A percentile compares a stretch with the other conserved stretches of the same genome.
Conservation (phyloP, 2,329 filamentous ascomycete species). For the Monosporascus sp. region DNA sequence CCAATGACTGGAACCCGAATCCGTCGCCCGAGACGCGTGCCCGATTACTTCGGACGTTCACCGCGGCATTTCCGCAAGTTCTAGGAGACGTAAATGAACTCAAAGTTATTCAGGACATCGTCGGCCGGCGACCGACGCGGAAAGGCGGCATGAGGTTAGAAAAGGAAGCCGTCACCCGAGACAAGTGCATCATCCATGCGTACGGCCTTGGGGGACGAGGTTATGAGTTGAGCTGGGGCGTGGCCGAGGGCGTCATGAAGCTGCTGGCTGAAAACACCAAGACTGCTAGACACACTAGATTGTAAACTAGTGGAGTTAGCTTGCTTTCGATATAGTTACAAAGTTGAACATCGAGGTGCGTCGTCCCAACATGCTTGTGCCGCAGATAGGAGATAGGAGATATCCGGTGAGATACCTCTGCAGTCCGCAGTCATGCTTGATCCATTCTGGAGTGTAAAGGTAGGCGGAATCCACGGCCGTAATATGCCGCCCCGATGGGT, state of each 20-base stretch:
- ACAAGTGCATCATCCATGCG: constrained; percentile 41
- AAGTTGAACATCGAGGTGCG: too few species aligned
- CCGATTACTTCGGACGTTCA: constrained; percentile 36
- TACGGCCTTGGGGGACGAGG: constrained; percentile 59
- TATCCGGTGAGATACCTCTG: too few species aligned
- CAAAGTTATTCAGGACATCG: constrained; percentile 35
- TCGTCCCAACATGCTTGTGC: too few species aligned
- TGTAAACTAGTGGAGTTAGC: not conserved
- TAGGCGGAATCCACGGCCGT: too few species aligned
- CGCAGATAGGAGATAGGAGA: too few species aligned
- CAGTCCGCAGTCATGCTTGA: too few species aligned
- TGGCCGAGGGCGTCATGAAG: constrained; percentile 44
- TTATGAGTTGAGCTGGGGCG: constrained; percentile 56
- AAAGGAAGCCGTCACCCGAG: constrained; percentile 33
- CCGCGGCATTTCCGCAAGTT: constrained; percentile 23
- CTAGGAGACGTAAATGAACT: constrained; percentile 20
- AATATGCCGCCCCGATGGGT: too few species aligned
- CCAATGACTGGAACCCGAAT: constrained; percentile 47
- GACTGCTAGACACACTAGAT: not conserved
- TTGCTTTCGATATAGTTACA: not conserved
- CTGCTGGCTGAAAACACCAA: constrained; percentile 28
- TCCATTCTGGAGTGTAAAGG: too few species aligned
- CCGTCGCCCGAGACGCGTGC: constrained; percentile 42
- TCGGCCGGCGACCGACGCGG: constrained; percentile 41
- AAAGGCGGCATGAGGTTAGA: constrained; percentile 48